Evolutionary conservation across 768 basidiomycete genomes (phyloP).

Genomic region (Cyathus striatus): DNA sequence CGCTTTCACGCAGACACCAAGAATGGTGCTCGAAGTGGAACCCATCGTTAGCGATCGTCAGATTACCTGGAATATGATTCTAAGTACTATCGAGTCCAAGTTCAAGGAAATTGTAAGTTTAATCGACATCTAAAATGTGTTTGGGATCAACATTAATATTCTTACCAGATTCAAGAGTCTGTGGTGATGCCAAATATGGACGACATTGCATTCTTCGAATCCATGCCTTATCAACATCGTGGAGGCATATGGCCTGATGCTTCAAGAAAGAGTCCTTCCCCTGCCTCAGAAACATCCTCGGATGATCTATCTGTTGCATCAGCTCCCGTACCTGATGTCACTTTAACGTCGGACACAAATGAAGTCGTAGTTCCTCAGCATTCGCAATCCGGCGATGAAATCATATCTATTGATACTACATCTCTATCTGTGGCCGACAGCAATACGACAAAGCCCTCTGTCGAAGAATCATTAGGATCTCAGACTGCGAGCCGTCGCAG

Average conservation of each 20-base stretch:
- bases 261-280: conserved; percentile 26
- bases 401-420: conserved; percentile 5
- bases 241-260: conserved; percentile 92
- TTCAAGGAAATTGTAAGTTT: conserved; percentile 81
- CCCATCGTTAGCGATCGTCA: conserved; percentile 93
- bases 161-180: conserved; percentile 79
- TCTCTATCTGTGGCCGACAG: conserved; percentile 8
- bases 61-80: conserved; percentile 91
- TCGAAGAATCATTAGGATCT: conserved; percentile 11
- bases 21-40: conserved; percentile 85
- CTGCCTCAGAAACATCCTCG: conserved; percentile 9
- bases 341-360: no score
- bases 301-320: conserved; percentile 30
- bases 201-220: conserved; percentile 95
- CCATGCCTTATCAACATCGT: conserved; percentile 51
- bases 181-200: conserved; percentile 98
- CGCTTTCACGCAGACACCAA: conserved; percentile 85
- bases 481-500: conserved; percentile 35
- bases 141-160: background rate
- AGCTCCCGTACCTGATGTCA: no score
- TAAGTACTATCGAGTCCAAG: conserved; percentile 83
- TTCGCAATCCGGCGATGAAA: conserved; percentile 16
- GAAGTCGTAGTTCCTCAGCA: conserved; percentile 2
- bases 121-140: background rate
- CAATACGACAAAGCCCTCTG: conserved; percentile 1